Evolutionary conservation across 2,329 filamentous ascomycete genomes (phyloP).

Genomic region (Westerdykella sp.): DNA sequence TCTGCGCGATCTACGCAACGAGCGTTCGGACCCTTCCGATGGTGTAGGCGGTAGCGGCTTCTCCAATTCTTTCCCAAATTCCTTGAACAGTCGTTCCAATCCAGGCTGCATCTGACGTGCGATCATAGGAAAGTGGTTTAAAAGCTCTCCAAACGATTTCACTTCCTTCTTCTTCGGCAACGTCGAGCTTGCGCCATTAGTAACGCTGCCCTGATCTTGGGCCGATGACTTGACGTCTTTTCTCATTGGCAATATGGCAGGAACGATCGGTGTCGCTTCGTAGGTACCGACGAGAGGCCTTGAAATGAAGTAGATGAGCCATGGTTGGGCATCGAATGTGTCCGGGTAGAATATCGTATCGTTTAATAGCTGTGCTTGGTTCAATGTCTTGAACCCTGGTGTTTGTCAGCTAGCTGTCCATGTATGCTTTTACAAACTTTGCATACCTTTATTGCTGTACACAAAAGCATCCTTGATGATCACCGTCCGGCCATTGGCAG

Average conservation of each 20-base stretch:
- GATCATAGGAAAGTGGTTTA: conserved; percentile 91
- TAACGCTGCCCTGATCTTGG: conserved; percentile 6
- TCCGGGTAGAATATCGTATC: conserved; percentile 88
- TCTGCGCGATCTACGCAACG: conserved; percentile 29
- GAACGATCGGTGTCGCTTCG: conserved; percentile 66
- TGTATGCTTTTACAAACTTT: not conserved
- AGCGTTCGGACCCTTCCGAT: conserved; percentile 36
- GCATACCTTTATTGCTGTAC: conserved; percentile 88
- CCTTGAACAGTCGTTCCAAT: conserved; percentile 79
- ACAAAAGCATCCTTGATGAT: conserved; percentile 89
- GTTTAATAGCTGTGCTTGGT: conserved; percentile 77
- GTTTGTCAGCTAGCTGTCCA: conserved; percentile 9
- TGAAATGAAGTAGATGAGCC: conserved; percentile 95
- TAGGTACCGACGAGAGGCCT: conserved; percentile 76
- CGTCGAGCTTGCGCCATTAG: conserved; percentile 30
- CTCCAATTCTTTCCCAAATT: conserved; percentile 80
- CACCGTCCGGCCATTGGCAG: conserved; percentile 85
- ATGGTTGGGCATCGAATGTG: conserved; percentile 81
- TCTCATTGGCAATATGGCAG: conserved; percentile 45
- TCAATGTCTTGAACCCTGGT: conserved; percentile 81
- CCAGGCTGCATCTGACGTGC: conserved; percentile 93
- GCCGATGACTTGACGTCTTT: conserved; percentile 9
- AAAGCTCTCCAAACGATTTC: conserved; percentile 79
- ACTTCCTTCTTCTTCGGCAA: conserved; percentile 78
- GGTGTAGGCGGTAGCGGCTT: conserved; percentile 74